Conservation (phyloP, 257 asterid genomes). For the Misopates orontium region DNA sequence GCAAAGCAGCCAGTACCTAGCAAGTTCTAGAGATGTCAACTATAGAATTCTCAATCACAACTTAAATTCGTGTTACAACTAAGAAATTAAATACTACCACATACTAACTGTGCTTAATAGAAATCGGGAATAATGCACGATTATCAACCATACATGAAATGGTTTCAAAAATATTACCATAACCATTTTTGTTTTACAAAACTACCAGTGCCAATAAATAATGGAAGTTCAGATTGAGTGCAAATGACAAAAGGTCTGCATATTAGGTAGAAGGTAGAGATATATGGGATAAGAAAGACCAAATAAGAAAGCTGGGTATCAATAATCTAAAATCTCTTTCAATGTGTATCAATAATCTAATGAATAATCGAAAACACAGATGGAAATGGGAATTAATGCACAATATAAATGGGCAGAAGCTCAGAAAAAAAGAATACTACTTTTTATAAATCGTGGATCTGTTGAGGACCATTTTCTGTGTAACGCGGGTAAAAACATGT, state of each 20-base stretch:
- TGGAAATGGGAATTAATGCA: neutral
- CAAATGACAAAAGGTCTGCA: neutral
- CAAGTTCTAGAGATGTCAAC: slow-evolving; percentile 29
- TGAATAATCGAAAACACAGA: neutral
- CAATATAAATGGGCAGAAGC: too few species aligned
- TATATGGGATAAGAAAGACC: neutral
- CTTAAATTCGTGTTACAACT: slow-evolving; percentile 1
- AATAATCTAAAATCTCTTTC: neutral
- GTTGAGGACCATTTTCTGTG: too few species aligned
- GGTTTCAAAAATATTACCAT: neutral
- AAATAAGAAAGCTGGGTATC: neutral
- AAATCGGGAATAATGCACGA: neutral
- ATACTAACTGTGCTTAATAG: slow-evolving; percentile 1
- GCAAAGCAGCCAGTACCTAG: slow-evolving; percentile 84
- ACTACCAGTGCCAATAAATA: slow-evolving; percentile 1
- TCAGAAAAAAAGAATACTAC: too few species aligned
- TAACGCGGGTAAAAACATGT: too few species aligned
- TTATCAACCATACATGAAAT: neutral
- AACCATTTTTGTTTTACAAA: neutral
- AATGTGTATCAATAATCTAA: neutral
- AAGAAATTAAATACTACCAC: slow-evolving; percentile 5
- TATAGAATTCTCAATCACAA: slow-evolving; percentile 13
- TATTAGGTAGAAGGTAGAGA: neutral
- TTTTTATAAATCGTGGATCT: too few species aligned
- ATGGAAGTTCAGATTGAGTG: neutral